A percentile compares a stretch with the other conserved stretches of the same genome.
Conservation (phyloP, 306 rosid genomes). For the Corylus americana region DNA sequence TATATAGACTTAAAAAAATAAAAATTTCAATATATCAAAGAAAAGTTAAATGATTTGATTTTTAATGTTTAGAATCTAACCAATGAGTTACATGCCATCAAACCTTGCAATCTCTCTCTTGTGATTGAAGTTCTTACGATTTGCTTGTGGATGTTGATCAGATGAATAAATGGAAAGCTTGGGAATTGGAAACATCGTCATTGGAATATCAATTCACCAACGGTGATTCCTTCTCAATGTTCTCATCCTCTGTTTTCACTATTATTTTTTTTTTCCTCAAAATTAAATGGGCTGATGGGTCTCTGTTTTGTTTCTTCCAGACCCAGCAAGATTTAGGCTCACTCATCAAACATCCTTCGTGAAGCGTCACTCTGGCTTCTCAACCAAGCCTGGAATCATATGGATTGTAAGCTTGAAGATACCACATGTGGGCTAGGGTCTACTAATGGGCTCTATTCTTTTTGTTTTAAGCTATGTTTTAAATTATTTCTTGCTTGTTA, state of each 20-base stretch:
- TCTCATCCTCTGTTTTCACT: too few relatives aligned
- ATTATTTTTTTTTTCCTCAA: neutral
- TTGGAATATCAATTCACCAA: constrained; percentile 62
- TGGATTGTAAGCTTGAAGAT: constrained; percentile 56
- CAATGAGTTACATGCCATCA: neutral
- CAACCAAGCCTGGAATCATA: constrained; percentile 54
- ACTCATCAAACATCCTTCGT: constrained; percentile 71
- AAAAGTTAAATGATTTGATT: too few relatives aligned
- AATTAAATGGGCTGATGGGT: neutral
- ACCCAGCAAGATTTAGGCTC: constrained; percentile 72
- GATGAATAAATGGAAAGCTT: constrained; percentile 72
- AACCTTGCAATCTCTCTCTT: neutral
- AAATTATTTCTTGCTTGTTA: too few relatives aligned
- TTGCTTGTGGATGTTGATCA: constrained; percentile 20
- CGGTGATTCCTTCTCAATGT: constrained; percentile 31
- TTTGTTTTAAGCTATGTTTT: too few relatives aligned
- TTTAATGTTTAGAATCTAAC: too few relatives aligned
- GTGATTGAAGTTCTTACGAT: neutral
- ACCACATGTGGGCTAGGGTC: neutral
- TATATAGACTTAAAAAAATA: too few relatives aligned
- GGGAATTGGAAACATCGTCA: constrained; percentile 73
- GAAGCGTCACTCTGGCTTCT: constrained; percentile 60
- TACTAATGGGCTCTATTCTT: too few relatives aligned
- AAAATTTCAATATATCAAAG: too few relatives aligned
- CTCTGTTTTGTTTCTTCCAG: constrained; percentile 24